Evolutionary conservation across 805 yeast genomes (phyloP).

Genomic region (Candida pini): DNA sequence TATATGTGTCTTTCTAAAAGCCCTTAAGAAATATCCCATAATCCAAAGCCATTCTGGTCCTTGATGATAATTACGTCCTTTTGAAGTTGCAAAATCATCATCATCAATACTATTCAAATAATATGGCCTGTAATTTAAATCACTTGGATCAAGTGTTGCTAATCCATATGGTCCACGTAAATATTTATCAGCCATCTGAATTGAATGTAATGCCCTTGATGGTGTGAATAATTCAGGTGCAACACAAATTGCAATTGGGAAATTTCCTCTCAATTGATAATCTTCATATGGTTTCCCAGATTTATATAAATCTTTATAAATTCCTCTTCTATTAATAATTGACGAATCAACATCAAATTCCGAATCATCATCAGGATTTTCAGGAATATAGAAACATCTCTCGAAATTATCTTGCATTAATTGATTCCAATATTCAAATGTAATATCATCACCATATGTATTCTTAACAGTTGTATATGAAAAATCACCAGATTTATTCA

Average conservation of each 20-base stretch:
- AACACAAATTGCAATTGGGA: conserved; percentile 86
- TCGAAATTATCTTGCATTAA: conserved; percentile 73
- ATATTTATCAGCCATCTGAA: conserved; percentile 62
- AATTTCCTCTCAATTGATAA: conserved; percentile 88
- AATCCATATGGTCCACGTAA: conserved; percentile 89
- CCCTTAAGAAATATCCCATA: conserved; percentile 81
- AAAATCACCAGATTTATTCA: conserved; percentile 52
- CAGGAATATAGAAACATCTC: conserved; percentile 70
- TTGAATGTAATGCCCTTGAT: conserved; percentile 54
- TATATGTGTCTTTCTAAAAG: conserved; percentile 53
- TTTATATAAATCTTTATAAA: conserved; percentile 79
- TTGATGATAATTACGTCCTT: conserved; percentile 96
- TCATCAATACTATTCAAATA: conserved; percentile 77
- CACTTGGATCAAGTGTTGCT: conserved; percentile 89
- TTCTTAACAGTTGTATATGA: conserved; percentile 50
- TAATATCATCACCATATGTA: conserved; percentile 50
- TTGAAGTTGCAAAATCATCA: conserved; percentile 84
- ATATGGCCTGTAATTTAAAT: conserved; percentile 86
- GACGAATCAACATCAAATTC: conserved; percentile 55
- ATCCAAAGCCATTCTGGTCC: conserved; percentile 99
- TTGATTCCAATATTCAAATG: conserved; percentile 67
- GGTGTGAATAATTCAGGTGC: conserved; percentile 87
- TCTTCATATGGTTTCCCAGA: conserved; percentile 90
- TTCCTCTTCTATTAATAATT: conserved; percentile 84
- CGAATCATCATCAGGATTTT: conserved; percentile 52